These are phyloP conservation scores for Effrenium voratum DNA, from an alignment of 73 alveolate genomes.

Conservation along the genomic window DNA sequence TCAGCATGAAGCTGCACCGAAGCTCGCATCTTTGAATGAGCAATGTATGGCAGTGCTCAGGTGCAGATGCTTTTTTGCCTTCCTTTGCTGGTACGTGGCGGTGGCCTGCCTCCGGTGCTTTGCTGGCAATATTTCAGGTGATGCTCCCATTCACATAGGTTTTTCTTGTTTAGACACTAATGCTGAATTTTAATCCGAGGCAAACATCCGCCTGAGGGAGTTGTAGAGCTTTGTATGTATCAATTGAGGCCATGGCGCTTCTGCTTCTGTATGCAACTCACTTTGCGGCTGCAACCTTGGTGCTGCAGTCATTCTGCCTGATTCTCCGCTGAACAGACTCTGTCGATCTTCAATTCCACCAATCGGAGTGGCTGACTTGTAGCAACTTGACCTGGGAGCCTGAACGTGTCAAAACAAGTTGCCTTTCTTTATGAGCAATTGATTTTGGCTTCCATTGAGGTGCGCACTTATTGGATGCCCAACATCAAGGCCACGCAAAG, in stretches of 20 bases:
- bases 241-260: slow-evolving; percentile 34
- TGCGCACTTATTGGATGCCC: slow-evolving; percentile 85
- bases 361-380: too few relatives aligned
- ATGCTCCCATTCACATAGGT: too few relatives aligned
- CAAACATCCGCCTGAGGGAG: too few relatives aligned
- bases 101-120: slow-evolving; percentile 60
- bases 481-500: slow-evolving; percentile 44
- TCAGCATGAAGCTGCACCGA: not conserved
- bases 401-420: too few relatives aligned
- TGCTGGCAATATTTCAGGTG: not conserved
- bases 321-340: too few relatives aligned
- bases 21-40: not conserved
- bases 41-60: not conserved
- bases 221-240: too few relatives aligned
- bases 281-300: slow-evolving; percentile 20
- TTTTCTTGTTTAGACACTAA: too few relatives aligned
- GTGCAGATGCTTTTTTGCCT: slow-evolving; percentile 60
- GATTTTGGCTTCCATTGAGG: not conserved
- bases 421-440: too few relatives aligned
- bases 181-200: too few relatives aligned
- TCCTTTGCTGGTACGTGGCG: slow-evolving; percentile 87
- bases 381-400: too few relatives aligned
- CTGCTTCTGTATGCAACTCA: slow-evolving; percentile 51
- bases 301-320: too few relatives aligned
- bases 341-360: too few relatives aligned